A percentile compares a stretch with the other conserved stretches of the same genome.
These are phyloP conservation scores for Pythium dissotocum DNA, from an alignment of 352 stramenopile genomes.

Conservation along the genomic window DNA sequence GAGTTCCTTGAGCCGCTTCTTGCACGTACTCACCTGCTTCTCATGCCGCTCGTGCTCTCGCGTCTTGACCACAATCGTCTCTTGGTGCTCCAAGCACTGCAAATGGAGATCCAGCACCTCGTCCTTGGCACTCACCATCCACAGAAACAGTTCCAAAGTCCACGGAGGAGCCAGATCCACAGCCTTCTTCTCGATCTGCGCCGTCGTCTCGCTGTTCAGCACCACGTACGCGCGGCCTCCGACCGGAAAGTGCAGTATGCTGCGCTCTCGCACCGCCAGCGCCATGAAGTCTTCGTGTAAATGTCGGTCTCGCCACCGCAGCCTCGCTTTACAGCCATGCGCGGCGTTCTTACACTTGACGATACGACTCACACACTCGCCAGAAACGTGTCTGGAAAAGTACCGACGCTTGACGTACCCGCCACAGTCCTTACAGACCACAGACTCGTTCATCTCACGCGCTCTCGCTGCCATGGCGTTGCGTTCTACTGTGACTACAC, in stretches of 20 bases:
- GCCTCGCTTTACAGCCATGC: slow-evolving; percentile 55
- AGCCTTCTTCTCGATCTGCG: slow-evolving; percentile 6
- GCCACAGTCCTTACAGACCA: slow-evolving; percentile 58
- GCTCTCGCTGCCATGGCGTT: slow-evolving; percentile 52
- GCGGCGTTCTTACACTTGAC: slow-evolving; percentile 67
- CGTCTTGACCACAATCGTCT: slow-evolving; percentile 36
- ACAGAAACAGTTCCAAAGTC: slow-evolving; percentile 71
- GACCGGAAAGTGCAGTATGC: slow-evolving; percentile 51
- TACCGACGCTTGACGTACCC: slow-evolving; percentile 37
- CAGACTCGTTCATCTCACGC: slow-evolving; percentile 44
- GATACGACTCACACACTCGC: slow-evolving; percentile 63
- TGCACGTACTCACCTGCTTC: slow-evolving; percentile 45
- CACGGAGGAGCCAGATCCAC: slow-evolving; percentile 59
- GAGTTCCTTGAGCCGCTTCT: slow-evolving; percentile 39
- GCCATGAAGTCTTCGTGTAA: slow-evolving; percentile 65
- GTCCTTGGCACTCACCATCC: slow-evolving; percentile 47
- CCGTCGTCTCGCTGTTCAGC: slow-evolving; percentile 29
- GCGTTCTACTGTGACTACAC: slow-evolving; percentile 53
- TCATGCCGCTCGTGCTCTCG: slow-evolving; percentile 46
- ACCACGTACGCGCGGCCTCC: slow-evolving; percentile 48
- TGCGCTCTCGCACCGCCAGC: slow-evolving; percentile 41
- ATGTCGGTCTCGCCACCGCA: slow-evolving; percentile 72
- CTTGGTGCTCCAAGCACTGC: slow-evolving; percentile 39
- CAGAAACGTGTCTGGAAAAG: slow-evolving; percentile 39
- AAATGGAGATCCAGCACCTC: slow-evolving; percentile 56